Evolutionary conservation across 768 basidiomycete species (phyloP).

Genomic region (Coprinopsis strossmayeri): DNA sequence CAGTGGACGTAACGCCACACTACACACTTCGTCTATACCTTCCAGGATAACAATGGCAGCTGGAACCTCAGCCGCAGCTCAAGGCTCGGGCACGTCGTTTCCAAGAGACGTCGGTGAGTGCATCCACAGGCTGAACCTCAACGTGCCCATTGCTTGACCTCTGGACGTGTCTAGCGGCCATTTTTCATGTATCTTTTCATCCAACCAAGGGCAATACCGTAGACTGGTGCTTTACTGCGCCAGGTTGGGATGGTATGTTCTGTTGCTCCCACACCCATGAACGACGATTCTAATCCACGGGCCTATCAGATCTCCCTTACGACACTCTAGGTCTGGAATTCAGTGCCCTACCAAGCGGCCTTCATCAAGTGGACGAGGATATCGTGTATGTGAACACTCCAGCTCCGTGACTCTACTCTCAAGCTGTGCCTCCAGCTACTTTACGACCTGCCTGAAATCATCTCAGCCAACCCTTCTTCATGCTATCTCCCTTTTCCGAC

Average conservation of each 20-base stretch:
- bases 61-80: too few species aligned
- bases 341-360: constrained; percentile 72
- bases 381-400: constrained; percentile 51
- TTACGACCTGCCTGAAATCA: constrained; percentile 60
- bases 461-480: constrained; percentile 30
- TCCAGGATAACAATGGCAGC: too few species aligned
- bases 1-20: too few species aligned
- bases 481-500: constrained; percentile 70
- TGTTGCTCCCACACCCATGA: neutral
- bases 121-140: neutral
- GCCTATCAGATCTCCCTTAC: constrained; percentile 49
- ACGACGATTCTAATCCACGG: constrained; percentile 1
- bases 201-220: constrained; percentile 74
- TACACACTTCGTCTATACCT: too few species aligned
- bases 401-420: neutral
- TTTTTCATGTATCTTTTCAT: constrained; percentile 83
- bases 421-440: constrained; percentile 2
- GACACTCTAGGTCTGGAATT: constrained; percentile 61
- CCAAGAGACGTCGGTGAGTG: neutral
- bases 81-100: too few species aligned
- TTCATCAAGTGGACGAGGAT: constrained; percentile 75
- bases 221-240: constrained; percentile 70
- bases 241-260: constrained; percentile 43
- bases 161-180: constrained; percentile 48
- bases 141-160: neutral